These are phyloP conservation scores for Opeltia flavorubescens DNA, from an alignment of 495 filamentous ascomycete species.

Conservation along the genomic window DNA sequence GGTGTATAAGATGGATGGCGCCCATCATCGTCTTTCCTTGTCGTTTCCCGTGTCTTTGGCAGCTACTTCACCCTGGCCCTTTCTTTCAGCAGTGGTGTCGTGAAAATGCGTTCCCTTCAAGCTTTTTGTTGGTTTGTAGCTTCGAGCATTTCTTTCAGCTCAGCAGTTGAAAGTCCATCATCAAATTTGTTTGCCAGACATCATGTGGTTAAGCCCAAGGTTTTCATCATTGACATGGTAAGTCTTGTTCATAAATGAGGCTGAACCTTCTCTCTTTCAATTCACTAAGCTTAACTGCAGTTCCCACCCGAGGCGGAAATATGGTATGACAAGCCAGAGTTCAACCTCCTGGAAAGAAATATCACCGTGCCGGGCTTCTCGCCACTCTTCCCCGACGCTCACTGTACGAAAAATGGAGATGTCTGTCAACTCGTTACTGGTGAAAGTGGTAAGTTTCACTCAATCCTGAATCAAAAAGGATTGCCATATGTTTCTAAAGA, in stretches of 20 bases:
- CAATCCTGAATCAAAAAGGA: neutral
- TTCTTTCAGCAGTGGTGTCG: too few relatives aligned
- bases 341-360: constrained; percentile 47
- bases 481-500: neutral
- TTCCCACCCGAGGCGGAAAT: constrained; percentile 52
- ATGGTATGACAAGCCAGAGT: constrained; percentile 50
- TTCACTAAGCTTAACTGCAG: constrained; percentile 13
- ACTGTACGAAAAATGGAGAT: constrained; percentile 42
- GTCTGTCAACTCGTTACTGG: constrained; percentile 49
- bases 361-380: constrained; percentile 54
- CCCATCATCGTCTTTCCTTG: too few relatives aligned
- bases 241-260: constrained; percentile 2
- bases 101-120: too few relatives aligned
- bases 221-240: constrained; percentile 61
- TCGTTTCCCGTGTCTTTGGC: too few relatives aligned
- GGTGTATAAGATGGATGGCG: too few relatives aligned
- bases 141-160: too few relatives aligned
- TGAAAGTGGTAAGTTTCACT: constrained; percentile 20
- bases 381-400: constrained; percentile 46
- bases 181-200: neutral
- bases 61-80: too few relatives aligned
- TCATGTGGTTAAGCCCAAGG: constrained; percentile 42
- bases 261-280: neutral
- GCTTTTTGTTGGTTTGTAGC: too few relatives aligned
- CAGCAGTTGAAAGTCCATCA: neutral